Conservation (phyloP, 2,329 filamentous ascomycete species). For the Pseudofabraea citricarpa region DNA sequence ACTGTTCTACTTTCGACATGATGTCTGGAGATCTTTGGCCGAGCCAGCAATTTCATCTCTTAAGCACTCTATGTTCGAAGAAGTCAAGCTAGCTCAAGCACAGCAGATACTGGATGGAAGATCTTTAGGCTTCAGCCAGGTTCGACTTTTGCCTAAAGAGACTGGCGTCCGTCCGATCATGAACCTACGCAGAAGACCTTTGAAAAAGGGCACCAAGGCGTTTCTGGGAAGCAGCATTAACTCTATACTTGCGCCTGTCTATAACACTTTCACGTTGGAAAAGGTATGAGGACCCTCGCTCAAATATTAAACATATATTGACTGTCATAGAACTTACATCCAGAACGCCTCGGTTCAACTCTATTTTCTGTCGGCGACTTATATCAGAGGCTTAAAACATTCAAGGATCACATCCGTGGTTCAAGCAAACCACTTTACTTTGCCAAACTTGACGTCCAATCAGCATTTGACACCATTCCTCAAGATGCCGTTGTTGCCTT, state of each 20-base stretch:
- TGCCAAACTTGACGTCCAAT: conserved; percentile 85
- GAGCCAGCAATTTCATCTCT: conserved; percentile 67
- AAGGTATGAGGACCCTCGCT: conserved; percentile 46
- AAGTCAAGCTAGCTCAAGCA: conserved; percentile 57
- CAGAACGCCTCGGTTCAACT: conserved; percentile 66
- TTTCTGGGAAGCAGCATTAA: conserved; percentile 64
- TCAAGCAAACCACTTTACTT: conserved; percentile 61
- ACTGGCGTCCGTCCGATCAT: conserved; percentile 75
- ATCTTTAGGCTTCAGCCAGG: conserved; percentile 68
- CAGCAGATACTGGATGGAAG: conserved; percentile 54
- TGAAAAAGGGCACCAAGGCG: conserved; percentile 47
- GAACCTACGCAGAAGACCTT: conserved; percentile 68
- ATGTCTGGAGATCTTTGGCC: conserved; percentile 76
- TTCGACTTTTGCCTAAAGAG: conserved; percentile 80
- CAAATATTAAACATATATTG: conserved; percentile 8
- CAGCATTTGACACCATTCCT: conserved; percentile 94
- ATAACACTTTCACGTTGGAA: conserved; percentile 74
- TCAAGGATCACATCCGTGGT: conserved; percentile 49
- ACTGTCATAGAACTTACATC: conserved; percentile 37
- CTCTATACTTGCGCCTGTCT: conserved; percentile 64
- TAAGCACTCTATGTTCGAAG: conserved; percentile 72
- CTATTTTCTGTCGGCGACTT: conserved; percentile 81
- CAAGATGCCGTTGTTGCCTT: conserved; percentile 69
- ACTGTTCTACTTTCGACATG: conserved; percentile 91
- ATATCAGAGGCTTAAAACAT: conserved; percentile 65